Evolutionary conservation across 1,284 basidiomycete species (phyloP), one percentile per base, ranked within the genome.

Genomic region (Leccinum fallax): DNA sequence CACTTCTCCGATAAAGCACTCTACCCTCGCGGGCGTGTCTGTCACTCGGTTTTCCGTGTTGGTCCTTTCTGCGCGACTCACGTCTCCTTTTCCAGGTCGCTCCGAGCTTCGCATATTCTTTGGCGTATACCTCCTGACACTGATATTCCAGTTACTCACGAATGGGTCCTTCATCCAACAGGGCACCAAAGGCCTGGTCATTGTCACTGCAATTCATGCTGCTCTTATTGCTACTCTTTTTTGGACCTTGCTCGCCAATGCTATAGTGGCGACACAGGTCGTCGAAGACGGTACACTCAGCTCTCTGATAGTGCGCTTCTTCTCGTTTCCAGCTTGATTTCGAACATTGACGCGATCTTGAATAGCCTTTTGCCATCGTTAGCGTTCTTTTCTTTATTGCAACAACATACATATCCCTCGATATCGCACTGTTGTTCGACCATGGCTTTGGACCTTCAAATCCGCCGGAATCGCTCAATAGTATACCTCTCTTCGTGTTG

Each of bases 201-300:
- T 85, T 16, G 69, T 95, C 60, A 92, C 92, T 0, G 87, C 91
- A 0, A 79, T 95, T 6, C 93, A 89, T 74, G 85, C 86, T 1
- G 89, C 87, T 4, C 66, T 88, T 21, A 84, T 94, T 34, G 87
- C 85, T 5, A 81, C 88, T 4, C 75, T 92, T 0, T 94, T 93
- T 69, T 94, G 91, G 90, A 69, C 85, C 4, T 79, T 95, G 57
- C 78, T 95, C 53, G 90, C 82, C 30, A 95, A 94, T 74, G 92
- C 82, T 4, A 75, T 95, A 58, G 84, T 96, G 26, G 89, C 91
- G 36, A 92, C 90, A 10, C 93, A 95, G 74, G 73, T 94, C 30
- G 87, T 92, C 56, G 90, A 93, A 67, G 94, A 95, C 69, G 93
- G 93, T 10, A 92, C 92, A 0, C 78, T 86, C 21, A 85, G 84